Base-by-base conservation (phyloP, 768 basidiomycete genomes). In the Leccinum rimulosum region DNA sequence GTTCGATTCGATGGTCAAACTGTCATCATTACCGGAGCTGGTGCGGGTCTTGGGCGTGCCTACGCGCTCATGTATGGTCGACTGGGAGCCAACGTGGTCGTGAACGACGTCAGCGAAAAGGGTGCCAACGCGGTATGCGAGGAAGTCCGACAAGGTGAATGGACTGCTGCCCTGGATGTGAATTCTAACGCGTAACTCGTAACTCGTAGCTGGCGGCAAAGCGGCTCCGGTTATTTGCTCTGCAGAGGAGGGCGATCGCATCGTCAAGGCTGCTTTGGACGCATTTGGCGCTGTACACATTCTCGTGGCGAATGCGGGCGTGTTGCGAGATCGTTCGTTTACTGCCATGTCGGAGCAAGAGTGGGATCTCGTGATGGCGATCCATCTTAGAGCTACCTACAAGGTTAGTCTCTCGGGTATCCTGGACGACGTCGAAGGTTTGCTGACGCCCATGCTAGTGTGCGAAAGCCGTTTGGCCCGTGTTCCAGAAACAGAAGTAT, bases 401-500 rank as follows among this genome's bases (percentile, higher is more conserved):
- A 94, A 93, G 80, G 90, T 89, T 17, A 4, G 56, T 57, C 54
- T 27, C 2, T 45, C 55, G 68, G 54, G 36, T 38, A 35, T 31
- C 9, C 8, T 27, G 17, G 31, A 50, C 54, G 48, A 48, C 22
- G 3, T 27, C 25, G 7, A 15, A 15, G 22, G 19, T 25, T 48
- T 50, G 17, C 55, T 63, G 43, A 69, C n/a, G 6, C 4, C 47
- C 10, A 17, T 51, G n/a, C 7, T 60, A 94, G 90, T 95, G 93
- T 63, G 88, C 85, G 30, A 91, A 96, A 69, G 97, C 96, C 6
- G 89, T 92, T 27, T 99, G 97, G 97, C 94, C 95, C 1, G 77
- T 93, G 65, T 98, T 99, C 84, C 89, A 91, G 74, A 89, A 94
- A 76, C 96, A 98, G 72, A 94, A 93, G 75, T 97, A 87, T 70